Conservation (phyloP, 139 green algal species). For the Asterochloris erici region DNA sequence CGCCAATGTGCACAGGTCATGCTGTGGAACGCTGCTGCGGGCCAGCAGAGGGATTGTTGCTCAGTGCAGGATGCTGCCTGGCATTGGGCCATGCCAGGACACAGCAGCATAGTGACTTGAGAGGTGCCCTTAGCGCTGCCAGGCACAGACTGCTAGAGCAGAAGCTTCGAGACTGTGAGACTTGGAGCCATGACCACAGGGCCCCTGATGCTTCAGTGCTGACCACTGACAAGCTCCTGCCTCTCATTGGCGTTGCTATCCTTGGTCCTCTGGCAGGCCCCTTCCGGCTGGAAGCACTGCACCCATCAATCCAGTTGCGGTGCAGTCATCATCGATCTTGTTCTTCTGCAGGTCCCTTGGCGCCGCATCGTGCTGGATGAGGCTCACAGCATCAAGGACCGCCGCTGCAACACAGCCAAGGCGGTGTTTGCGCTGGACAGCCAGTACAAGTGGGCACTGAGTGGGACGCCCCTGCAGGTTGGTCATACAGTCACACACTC, state of each 20-base stretch:
- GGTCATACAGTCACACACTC: not conserved
- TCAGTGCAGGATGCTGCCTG: too few species aligned
- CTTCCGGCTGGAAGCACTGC: not conserved
- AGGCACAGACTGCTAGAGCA: too few species aligned
- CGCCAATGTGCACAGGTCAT: not conserved
- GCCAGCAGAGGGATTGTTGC: not conserved
- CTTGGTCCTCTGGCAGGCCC: too few species aligned
- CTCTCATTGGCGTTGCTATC: too few species aligned
- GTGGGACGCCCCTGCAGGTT: constrained; percentile 55
- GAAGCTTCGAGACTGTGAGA: too few species aligned
- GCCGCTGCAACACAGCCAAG: constrained; percentile 72
- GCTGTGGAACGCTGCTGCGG: not conserved
- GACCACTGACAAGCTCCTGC: too few species aligned
- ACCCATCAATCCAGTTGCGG: too few species aligned
- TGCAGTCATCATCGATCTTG: not conserved
- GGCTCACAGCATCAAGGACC: constrained; percentile 91
- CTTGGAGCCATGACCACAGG: too few species aligned
- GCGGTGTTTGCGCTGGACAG: constrained; percentile 77
- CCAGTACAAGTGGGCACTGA: constrained; percentile 76
- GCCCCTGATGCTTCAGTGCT: too few species aligned
- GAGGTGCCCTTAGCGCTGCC: too few species aligned
- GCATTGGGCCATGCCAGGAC: too few species aligned
- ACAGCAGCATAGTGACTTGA: too few species aligned
- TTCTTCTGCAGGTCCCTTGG: constrained; percentile 59
- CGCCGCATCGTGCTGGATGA: constrained; percentile 87